These are phyloP conservation scores for Hypoxylon sp. DNA, from an alignment of 2,329 filamentous ascomycete species.

Conservation along the genomic window DNA sequence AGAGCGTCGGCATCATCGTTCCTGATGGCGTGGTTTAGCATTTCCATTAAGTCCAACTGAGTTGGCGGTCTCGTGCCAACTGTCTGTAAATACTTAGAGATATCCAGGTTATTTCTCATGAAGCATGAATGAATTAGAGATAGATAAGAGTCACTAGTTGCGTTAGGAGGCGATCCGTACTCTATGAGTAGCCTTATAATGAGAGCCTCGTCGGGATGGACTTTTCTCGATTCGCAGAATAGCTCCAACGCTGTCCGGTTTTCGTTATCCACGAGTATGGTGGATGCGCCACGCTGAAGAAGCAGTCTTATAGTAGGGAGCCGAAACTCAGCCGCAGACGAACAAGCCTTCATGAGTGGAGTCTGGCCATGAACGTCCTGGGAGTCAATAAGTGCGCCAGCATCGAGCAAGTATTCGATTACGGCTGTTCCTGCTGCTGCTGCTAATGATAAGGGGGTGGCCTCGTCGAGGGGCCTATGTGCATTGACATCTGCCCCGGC, in stretches of 20 bases:
- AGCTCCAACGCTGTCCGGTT: slow-evolving; percentile 14
- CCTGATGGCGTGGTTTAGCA: slow-evolving; percentile 1
- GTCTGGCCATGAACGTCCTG: neutral
- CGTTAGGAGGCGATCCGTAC: slow-evolving; percentile 5
- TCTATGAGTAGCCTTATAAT: slow-evolving; percentile 16
- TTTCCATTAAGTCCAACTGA: neutral
- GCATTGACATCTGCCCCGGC: slow-evolving; percentile 22
- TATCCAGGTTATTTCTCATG: neutral
- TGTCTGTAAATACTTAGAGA: slow-evolving; percentile 1
- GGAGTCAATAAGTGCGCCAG: slow-evolving; percentile 16
- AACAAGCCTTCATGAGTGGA: slow-evolving; percentile 25
- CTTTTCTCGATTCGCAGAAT: neutral
- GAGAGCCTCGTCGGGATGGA: neutral
- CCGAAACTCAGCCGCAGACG: neutral
- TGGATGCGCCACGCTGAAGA: slow-evolving; percentile 17
- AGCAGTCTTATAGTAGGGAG: slow-evolving; percentile 14
- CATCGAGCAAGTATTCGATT: slow-evolving; percentile 18
- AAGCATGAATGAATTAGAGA: slow-evolving; percentile 7
- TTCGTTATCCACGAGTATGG: neutral
- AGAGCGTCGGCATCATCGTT: neutral
- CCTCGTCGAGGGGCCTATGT: neutral
- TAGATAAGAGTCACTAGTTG: neutral
- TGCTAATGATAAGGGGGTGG: slow-evolving; percentile 17
- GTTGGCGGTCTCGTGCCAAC: slow-evolving; percentile 9
- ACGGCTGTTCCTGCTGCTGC: neutral